Evolutionary conservation across 2,329 filamentous ascomycete species (phyloP), one percentile per base, ranked within the genome.

Genomic region (Cercospora sojina): DNA sequence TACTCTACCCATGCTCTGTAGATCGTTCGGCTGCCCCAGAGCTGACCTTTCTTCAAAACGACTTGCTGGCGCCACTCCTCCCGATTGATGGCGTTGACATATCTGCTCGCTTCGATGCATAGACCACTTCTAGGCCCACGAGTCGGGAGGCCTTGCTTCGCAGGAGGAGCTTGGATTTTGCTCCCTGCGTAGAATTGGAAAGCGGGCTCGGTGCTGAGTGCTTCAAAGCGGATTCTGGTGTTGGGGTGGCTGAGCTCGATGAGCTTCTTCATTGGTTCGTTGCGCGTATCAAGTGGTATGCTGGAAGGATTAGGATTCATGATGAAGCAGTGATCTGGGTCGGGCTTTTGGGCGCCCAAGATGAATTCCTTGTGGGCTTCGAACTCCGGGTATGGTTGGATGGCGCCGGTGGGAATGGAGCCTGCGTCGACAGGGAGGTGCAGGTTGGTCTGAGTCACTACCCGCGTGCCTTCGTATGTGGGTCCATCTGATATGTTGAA

Each of bases 141-240:
- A 0, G 89, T 88, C 0, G 90, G 87, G 29, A 86, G 79, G 2
- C 82, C 83, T 32, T 81, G 83, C 23, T 83, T 82, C 49, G 64
- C 66, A n/a, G 79, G 89, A 0, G 91, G 90, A 12, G 96, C 90
- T 73, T 95, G 82, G 71, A 96, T 93, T 75, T 88, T 90, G 76
- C 91, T 90, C 70, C 94, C 95, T 0, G 93, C 96, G 81, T 98
- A 98, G 81, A 97, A 96, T 79, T 98, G 94, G 84, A 97, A 98
- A 0, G 92, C 91, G 0, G 95, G 95, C 83, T 98, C 94, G 0
- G 94, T 98, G 82, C 91, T 95, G 74, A 88, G 83, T 5, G 97
- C 90, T 79, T 97, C 91, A 59, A 98, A 87, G 77, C 96, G 90
- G 71, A 97, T 84, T 69, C 88, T 87, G 29, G 88, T 90, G 59